Evolutionary conservation across 192 early-diverging fungal genomes (phyloP).

Genomic region (Coemansia sp.): DNA sequence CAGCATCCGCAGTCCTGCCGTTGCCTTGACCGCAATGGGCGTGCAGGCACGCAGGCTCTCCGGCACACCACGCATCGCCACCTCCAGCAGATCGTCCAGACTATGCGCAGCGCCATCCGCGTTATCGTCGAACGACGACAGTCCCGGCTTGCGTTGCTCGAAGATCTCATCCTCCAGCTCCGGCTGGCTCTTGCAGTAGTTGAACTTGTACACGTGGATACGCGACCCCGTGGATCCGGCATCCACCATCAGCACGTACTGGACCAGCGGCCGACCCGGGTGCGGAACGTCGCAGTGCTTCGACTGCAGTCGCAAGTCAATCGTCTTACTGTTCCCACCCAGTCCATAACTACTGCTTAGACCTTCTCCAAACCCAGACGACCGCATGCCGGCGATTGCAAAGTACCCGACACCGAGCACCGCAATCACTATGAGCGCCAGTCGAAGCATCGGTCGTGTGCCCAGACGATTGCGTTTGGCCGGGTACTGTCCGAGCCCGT

Average conservation of each 20-base stretch:
- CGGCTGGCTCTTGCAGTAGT: slow-evolving; percentile 82
- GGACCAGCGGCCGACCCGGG: slow-evolving; percentile 71
- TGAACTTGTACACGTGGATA: slow-evolving; percentile 96
- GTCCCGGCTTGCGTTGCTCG: slow-evolving; percentile 78
- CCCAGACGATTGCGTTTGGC: slow-evolving; percentile 23
- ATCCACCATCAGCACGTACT: slow-evolving; percentile 94
- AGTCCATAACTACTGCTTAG: neutral
- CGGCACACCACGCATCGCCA: slow-evolving; percentile 76
- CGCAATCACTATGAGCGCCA: slow-evolving; percentile 15
- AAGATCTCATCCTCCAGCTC: slow-evolving; percentile 92
- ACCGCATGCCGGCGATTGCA: slow-evolving; percentile 17
- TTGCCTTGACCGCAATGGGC: slow-evolving; percentile 93
- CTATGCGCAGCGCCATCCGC: slow-evolving; percentile 76
- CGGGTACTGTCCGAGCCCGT: slow-evolving; percentile 45
- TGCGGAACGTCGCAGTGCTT: slow-evolving; percentile 62
- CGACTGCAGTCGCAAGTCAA: slow-evolving; percentile 54
- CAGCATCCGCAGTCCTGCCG: slow-evolving; percentile 87
- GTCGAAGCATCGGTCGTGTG: slow-evolving; percentile 20
- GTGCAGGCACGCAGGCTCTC: slow-evolving; percentile 71
- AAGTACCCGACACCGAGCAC: slow-evolving; percentile 26
- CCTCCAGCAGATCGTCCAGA: slow-evolving; percentile 75
- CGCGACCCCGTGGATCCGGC: slow-evolving; percentile 97
- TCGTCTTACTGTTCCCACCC: neutral
- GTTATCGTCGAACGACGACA: slow-evolving; percentile 71
- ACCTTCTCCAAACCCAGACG: neutral